Base-by-base conservation (phyloP, 495 filamentous ascomycete genomes). In the Barbatosphaeria neglecta region DNA sequence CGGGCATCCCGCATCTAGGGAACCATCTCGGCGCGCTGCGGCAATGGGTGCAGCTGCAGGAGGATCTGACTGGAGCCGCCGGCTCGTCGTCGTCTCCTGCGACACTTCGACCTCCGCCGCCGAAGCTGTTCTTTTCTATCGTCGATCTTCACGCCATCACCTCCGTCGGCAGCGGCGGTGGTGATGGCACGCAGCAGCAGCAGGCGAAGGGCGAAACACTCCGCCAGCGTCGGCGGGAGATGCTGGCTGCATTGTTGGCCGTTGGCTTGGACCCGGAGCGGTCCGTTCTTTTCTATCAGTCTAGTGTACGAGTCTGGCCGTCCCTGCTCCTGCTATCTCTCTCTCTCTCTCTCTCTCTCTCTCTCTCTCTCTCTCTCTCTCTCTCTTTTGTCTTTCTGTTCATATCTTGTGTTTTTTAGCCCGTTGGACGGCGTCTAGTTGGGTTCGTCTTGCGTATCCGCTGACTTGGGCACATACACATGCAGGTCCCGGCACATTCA, bases 71-170 rank as follows among this genome's bases (percentile, higher is more conserved):
- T n/a, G n/a, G n/a, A n/a, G n/a, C n/a, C n/a, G n/a, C n/a, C n/a
- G n/a, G n/a, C n/a, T n/a, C n/a, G n/a, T n/a, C n/a, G n/a, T n/a
- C n/a, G n/a, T n/a, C n/a, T n/a, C n/a, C n/a, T n/a, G n/a, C n/a
- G n/a, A n/a, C n/a, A n/a, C n/a, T n/a, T 15, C 67, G 80, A 0
- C 46, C 61, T 0, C 50, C 67, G 15, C 62, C 68, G 5, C 75
- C 78, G 7, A 83, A 71, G 40, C 64, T 95, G 31, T 49, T 94
- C 7, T 97, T 82, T 67, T 90, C 78, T 10, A 77, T 98, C 44
- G 92, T 92, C 43, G 92, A 98, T 59, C 67, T 96, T 9, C 92
- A 98, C 63, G 90, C 92, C 44, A 83, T 98, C 53, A 96, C 92
- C 0, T 60, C 83, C 23, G 77, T 77, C 8, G n/a, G n/a, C n/a